Conservation (phyloP, 768 basidiomycete genomes). For the Termitomyces sp. region DNA sequence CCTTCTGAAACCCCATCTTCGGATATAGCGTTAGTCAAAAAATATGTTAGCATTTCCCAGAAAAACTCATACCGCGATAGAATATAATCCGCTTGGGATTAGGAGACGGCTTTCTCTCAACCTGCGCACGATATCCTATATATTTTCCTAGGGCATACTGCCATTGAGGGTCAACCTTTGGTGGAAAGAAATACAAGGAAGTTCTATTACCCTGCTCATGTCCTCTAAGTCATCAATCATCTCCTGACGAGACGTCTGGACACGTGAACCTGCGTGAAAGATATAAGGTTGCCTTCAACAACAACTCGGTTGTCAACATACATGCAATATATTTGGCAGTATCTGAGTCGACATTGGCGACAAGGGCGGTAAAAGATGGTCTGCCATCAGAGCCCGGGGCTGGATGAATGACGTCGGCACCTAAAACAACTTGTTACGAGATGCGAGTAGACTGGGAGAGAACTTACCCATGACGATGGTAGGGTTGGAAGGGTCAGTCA, state of each 20-base stretch:
- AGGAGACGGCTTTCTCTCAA: conserved; percentile 44
- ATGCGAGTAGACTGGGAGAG: neutral
- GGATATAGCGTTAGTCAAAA: conserved; percentile 20
- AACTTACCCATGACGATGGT: conserved; percentile 73
- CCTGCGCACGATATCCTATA: conserved; percentile 48
- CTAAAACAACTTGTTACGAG: conserved; percentile 26
- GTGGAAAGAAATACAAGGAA: neutral
- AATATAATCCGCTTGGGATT: conserved; percentile 73
- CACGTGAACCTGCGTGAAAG: conserved; percentile 45
- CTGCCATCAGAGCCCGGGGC: conserved; percentile 74
- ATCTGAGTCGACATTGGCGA: conserved; percentile 75
- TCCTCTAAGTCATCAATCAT: conserved; percentile 68
- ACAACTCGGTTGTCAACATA: conserved; percentile 9
- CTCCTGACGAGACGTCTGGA: conserved; percentile 68
- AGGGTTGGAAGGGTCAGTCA: conserved; percentile 69
- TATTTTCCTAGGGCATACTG: conserved; percentile 57
- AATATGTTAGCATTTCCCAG: neutral
- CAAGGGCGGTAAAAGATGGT: conserved; percentile 79
- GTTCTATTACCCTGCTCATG: conserved; percentile 55
- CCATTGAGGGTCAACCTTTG: neutral
- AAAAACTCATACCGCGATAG: conserved; percentile 52
- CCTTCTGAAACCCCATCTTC: conserved; percentile 54
- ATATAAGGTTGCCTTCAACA: neutral
- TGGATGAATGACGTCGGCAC: conserved; percentile 83
- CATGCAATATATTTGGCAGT: conserved; percentile 66